Percentiles rank a stretch among this genome's conserved stretches.
Conservation (phyloP, 2,329 filamentous ascomycete genomes). For the Orbilia quercus region DNA sequence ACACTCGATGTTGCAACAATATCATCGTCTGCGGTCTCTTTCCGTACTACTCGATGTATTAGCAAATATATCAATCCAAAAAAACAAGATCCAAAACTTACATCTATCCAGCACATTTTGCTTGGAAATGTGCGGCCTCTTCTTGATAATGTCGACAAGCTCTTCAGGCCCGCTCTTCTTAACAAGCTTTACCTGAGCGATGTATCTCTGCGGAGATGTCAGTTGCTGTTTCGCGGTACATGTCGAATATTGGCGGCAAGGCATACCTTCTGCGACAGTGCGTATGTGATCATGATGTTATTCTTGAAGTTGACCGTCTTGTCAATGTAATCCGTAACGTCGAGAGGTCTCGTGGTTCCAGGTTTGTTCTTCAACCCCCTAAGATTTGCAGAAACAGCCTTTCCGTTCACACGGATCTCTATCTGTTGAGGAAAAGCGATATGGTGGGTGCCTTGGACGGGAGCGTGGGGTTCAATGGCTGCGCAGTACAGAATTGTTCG, state of each 20-base stretch:
- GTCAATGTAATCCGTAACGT: conserved; percentile 82
- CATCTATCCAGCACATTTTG: conserved; percentile 84
- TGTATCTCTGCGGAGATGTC: conserved; percentile 62
- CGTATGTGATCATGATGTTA: conserved; percentile 86
- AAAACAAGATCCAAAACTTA: conserved; percentile 65
- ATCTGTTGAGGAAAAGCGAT: conserved; percentile 91
- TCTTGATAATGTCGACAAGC: conserved; percentile 75
- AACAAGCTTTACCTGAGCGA: conserved; percentile 78
- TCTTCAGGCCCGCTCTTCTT: conserved; percentile 76
- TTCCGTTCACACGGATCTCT: conserved; percentile 88
- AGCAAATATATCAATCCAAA: conserved; percentile 14
- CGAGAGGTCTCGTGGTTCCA: conserved; percentile 90
- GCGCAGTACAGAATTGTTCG: conserved; percentile 47
- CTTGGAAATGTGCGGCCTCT: conserved; percentile 78
- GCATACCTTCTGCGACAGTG: conserved; percentile 84
- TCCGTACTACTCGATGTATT: conserved; percentile 72
- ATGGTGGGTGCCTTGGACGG: conserved; percentile 65
- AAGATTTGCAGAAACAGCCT: conserved; percentile 90
- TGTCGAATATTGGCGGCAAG: neutral
- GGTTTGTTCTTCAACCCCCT: conserved; percentile 96
- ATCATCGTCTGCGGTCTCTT: conserved; percentile 78
- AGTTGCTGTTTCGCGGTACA: neutral
- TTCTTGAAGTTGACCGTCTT: conserved; percentile 77
- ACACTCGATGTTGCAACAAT: conserved; percentile 88
- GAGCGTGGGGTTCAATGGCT: conserved; percentile 17